Conservation (phyloP, 371 early-diverging fungal genomes). For the Haplosporangium sp. region DNA sequence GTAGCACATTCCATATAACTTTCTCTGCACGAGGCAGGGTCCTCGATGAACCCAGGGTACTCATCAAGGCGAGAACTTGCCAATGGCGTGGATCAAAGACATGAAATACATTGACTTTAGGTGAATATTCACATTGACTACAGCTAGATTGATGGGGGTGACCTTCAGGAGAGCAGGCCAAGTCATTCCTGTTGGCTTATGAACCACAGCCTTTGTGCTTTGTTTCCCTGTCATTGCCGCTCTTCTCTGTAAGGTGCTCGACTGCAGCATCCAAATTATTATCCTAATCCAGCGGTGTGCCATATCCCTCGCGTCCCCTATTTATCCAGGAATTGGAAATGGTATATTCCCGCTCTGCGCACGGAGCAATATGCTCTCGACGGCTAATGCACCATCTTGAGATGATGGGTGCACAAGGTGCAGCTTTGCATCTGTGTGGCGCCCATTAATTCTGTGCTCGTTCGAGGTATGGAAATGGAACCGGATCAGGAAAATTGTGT, state of each 20-base stretch:
- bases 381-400: conserved; percentile 27
- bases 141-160: neutral
- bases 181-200: too few species aligned
- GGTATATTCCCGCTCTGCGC: conserved; percentile 1
- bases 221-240: too few species aligned
- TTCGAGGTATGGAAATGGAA: conserved; percentile 63
- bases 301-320: neutral
- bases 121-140: neutral
- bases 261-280: neutral
- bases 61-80: conserved; percentile 15
- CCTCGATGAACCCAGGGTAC: conserved; percentile 58
- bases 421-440: conserved; percentile 48
- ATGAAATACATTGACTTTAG: conserved; percentile 19
- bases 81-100: conserved; percentile 8
- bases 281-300: neutral
- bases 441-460: conserved; percentile 56
- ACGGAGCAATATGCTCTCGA: conserved; percentile 52
- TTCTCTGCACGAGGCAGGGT: conserved; percentile 61
- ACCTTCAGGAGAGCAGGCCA: too few species aligned
- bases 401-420: conserved; percentile 56
- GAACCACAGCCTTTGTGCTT: too few species aligned
- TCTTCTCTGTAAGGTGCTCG: too few species aligned
- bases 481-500: conserved; percentile 30
- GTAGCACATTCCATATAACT: conserved; percentile 55
- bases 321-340: conserved; percentile 24